phyloP scores from a whole-genome alignment of 306 rosid genomes.

The Gleditsia sinensis region DNA sequence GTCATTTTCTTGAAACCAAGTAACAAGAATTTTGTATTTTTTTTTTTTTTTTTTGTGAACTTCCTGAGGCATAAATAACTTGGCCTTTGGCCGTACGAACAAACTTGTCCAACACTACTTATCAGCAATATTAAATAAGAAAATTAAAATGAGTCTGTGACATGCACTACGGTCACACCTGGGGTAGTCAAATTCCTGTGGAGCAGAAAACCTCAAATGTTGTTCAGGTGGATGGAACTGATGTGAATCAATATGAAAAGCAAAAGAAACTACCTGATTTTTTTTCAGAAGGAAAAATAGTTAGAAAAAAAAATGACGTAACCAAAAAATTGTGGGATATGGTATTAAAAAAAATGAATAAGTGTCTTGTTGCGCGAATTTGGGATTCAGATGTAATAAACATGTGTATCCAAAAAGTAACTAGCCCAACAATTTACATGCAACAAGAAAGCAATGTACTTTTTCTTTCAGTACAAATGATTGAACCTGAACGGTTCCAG shows the following conservation, averaged over 20 bases:
- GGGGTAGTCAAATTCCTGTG: too few relatives aligned
- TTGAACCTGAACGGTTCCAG: slow-evolving; percentile 18
- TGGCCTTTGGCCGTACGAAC: too few relatives aligned
- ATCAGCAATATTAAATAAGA: too few relatives aligned
- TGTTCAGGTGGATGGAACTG: not conserved
- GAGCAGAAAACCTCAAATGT: not conserved
- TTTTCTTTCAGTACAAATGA: slow-evolving; percentile 40
- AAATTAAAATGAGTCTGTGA: too few relatives aligned
- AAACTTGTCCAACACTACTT: too few relatives aligned
- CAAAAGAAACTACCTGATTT: not conserved
- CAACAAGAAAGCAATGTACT: slow-evolving; percentile 25
- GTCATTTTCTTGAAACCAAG: too few relatives aligned
- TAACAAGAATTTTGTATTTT: too few relatives aligned
- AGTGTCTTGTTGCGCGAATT: not conserved
- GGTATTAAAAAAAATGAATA: slow-evolving; percentile 23
- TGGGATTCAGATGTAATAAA: not conserved
- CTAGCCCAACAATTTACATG: slow-evolving; percentile 3
- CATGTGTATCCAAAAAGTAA: not conserved
- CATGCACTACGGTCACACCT: too few relatives aligned
- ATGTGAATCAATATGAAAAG: not conserved
- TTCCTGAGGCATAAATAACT: too few relatives aligned
- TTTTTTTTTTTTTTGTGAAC: too few relatives aligned
- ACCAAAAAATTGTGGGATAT: not conserved
- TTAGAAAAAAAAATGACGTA: not conserved
- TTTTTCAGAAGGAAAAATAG: not conserved